phyloP scores from a whole-genome alignment of 2,329 filamentous ascomycete genomes.

The Emydomyces testavorans region DNA sequence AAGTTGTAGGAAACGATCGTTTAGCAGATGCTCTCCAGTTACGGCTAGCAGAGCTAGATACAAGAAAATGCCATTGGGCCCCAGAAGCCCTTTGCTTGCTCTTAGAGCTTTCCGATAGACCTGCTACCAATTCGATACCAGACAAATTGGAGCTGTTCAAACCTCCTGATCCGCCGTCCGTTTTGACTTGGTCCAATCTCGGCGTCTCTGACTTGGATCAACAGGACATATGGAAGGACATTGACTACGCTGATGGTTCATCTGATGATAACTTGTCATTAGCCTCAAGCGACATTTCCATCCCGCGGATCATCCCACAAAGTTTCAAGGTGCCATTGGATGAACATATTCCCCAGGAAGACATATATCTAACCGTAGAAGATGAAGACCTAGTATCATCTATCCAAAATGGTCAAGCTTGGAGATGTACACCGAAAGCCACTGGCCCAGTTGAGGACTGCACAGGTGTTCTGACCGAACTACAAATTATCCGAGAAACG shows the following conservation, averaged over 20 bases:
- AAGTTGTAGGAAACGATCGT: conserved; percentile 64
- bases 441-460: conserved; percentile 19
- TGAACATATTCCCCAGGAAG: conserved; percentile 27
- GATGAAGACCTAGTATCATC: conserved; percentile 28
- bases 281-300: conserved; percentile 25
- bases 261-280: conserved; percentile 32
- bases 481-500: conserved; percentile 62
- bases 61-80: conserved; percentile 50
- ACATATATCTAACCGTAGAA: conserved; percentile 24
- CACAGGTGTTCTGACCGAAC: conserved; percentile 48
- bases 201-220: conserved; percentile 57
- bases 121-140: conserved; percentile 57
- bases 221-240: conserved; percentile 34
- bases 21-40: conserved; percentile 57
- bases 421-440: conserved; percentile 24
- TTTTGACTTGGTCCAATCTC: conserved; percentile 68
- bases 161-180: conserved; percentile 36
- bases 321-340: conserved; percentile 22
- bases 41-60: conserved; percentile 50
- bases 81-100: conserved; percentile 72
- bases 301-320: conserved; percentile 22
- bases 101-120: conserved; percentile 69
- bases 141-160: conserved; percentile 49
- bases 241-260: conserved; percentile 30
- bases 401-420: conserved; percentile 40